Evolutionary conservation across 768 basidiomycete species (phyloP), one percentile per base, ranked within the genome.

Genomic region (Boletus barrowsii): DNA sequence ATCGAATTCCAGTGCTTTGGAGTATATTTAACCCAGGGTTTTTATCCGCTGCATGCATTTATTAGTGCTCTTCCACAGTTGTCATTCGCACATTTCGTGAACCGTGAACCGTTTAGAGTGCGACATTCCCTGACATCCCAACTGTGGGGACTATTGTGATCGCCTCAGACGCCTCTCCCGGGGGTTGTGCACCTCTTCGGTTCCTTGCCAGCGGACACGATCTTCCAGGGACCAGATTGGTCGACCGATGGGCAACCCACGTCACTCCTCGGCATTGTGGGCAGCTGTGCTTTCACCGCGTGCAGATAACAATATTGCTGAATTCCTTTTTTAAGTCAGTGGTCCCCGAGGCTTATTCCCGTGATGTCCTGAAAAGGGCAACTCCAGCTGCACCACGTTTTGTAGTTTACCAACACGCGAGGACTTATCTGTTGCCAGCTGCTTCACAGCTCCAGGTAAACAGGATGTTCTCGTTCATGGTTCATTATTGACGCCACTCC

Each of bases 361-460:
- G 49, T 33, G 55, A 47, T 30, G 32, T 62, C 10, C 32, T 60
- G 40, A 51, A 52, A 53, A 51, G 42, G 42, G 44, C 59, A 4
- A 48, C 53, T 5, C 73, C 74, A 4, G 74, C 75, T 24, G 73
- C 80, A 5, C 83, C 83, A 24, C 76, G 80, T 61, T 85, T 71
- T 41, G 51, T 74, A 17, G 59, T 68, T 17, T 76, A 76, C 56
- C 67, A 68, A 13, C 73, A 75, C 45, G 60, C 66, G 22, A 81
- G 65, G 50, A 72, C 76, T 9, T 68, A 70, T 47, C 77, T 78
- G 1, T 61, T 62, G 5, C 83, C 84, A 5, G 62, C 72, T 5
- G 70, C 70, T 15, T 71, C 80, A 22, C 59, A 70, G 9, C 68
- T 85, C 51, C 65, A 68, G 57, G 81, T 81, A 60, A 29, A 58